Percentiles rank a stretch among this genome's conserved stretches.
Evolutionary conservation across 106 monocot species (phyloP).

Genomic region (Iris macrosiphon): DNA sequence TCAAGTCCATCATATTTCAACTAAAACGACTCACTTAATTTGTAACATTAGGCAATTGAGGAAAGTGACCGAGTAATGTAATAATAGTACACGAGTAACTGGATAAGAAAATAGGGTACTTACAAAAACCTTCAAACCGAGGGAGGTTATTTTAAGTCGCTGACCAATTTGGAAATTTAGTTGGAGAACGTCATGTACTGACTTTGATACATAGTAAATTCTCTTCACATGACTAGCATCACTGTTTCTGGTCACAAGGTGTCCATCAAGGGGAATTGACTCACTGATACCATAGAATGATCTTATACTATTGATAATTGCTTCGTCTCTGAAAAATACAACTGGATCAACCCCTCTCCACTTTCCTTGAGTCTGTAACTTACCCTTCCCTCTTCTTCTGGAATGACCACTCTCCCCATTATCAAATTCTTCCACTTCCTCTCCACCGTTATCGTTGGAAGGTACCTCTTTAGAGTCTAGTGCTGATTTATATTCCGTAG

Average conservation of each 20-base stretch:
- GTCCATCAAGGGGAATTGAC: constrained; percentile 62
- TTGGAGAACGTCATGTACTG: constrained; percentile 61
- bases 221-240: constrained; percentile 87
- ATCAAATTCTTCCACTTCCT: constrained; percentile 12
- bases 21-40: too few species aligned
- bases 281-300: constrained; percentile 77
- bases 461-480: background rate
- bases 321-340: constrained; percentile 65
- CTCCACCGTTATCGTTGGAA: constrained; percentile 3
- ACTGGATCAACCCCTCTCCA: constrained; percentile 99
- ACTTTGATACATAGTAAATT: constrained; percentile 89
- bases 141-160: constrained; percentile 89
- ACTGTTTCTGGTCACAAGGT: constrained; percentile 78
- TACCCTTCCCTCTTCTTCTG: constrained; percentile 14
- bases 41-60: too few species aligned
- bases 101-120: constrained; percentile 28
- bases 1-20: too few species aligned
- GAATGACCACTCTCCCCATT: constrained; percentile 11
- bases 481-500: too few species aligned
- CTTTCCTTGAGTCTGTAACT: constrained; percentile 47
- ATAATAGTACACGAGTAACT: background rate
- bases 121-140: constrained; percentile 94
- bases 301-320: constrained; percentile 54
- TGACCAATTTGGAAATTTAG: constrained; percentile 74
- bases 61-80: background rate